These are phyloP conservation scores for Mentha longifolia DNA, from an alignment of 257 asterid genomes.

Conservation along the genomic window DNA sequence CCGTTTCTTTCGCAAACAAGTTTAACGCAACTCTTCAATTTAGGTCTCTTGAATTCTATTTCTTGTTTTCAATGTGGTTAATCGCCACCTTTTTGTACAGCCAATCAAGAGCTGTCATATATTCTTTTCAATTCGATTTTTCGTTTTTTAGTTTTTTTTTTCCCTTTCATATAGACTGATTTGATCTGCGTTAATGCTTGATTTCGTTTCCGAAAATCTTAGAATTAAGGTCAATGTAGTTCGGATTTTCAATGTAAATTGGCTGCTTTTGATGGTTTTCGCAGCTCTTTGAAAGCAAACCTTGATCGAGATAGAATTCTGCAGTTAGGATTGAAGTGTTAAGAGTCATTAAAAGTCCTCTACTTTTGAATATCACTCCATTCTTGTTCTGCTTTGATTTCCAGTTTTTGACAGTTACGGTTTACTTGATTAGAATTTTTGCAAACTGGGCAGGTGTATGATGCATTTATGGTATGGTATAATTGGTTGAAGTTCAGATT, in stretches of 20 bases:
- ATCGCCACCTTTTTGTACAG: slow-evolving; percentile 23
- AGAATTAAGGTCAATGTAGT: slow-evolving; percentile 37
- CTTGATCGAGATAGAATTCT: slow-evolving; percentile 21
- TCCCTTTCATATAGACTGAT: slow-evolving; percentile 20
- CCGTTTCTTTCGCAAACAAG: slow-evolving; percentile 35
- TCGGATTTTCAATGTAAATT: slow-evolving; percentile 26
- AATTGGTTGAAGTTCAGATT: slow-evolving; percentile 40
- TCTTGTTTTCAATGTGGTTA: slow-evolving; percentile 16
- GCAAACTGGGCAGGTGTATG: slow-evolving; percentile 49
- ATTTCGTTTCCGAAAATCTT: slow-evolving; percentile 21
- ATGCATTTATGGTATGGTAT: slow-evolving; percentile 39
- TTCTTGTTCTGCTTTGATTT: slow-evolving; percentile 36
- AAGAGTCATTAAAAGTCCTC: slow-evolving; percentile 32
- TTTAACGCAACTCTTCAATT: slow-evolving; percentile 21
- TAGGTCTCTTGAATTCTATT: slow-evolving; percentile 19
- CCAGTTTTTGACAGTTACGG: slow-evolving; percentile 32
- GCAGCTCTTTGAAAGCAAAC: slow-evolving; percentile 28
- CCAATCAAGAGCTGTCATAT: slow-evolving; percentile 25
- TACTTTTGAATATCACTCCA: slow-evolving; percentile 31
- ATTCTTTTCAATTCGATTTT: slow-evolving; percentile 28
- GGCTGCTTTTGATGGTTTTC: slow-evolving; percentile 27
- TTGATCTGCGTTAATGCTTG: slow-evolving; percentile 41
- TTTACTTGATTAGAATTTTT: slow-evolving; percentile 46
- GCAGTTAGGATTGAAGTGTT: slow-evolving; percentile 30
- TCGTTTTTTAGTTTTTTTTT: neutral